Evolutionary conservation across 2,329 filamentous ascomycete species (phyloP), one percentile per base, ranked within the genome.

Genomic region (Cephalotrichum gorgonifer): DNA sequence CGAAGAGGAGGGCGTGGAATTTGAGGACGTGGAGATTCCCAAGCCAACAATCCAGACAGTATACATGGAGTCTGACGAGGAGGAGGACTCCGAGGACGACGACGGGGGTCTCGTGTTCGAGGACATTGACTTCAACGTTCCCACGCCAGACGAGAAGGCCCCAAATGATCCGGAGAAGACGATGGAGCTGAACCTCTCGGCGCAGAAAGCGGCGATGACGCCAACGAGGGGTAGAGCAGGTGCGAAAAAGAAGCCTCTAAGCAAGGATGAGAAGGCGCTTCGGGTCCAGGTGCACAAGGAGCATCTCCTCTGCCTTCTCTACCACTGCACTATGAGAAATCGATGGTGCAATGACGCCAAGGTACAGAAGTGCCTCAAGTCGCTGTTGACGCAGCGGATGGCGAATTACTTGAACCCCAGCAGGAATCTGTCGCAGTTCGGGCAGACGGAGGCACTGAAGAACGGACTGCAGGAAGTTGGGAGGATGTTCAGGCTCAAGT

Each of bases 251-350:
- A 81, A 74, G 56, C 71, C 74, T 2, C 65, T 80, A 3, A 76
- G 64, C 23, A 75, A 70, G 53, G 71, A 71, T 20, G 78, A 83
- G 55, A 76, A 69, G 53, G 65, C 66, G 41, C 67, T 62, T 14
- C 79, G 90, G 20, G 62, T 93, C 27, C 77, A 88, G 47, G 74
- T 89, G n/a, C 93, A 98, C 64, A 95, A 91, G 64, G 72, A 82
- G 53, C 90, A 98, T 65, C 55, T 97, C 1, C 68, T 96, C 14
- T 95, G 88, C 61, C 73, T 98, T 2, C 66, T 98, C 15, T 79
- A 81, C 9, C 88, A 97, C 63, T 76, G 83, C 15, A 77, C 86
- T 55, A 72, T 80, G 50, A 81, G 90, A 49, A 98, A 97, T 60
- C 71, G 78, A 49, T 96, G 91, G 88, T 96, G 90, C 66, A 95